Base-by-base conservation (phyloP, 164 flowering plant species). In the Chloranthus sessilifolius region DNA sequence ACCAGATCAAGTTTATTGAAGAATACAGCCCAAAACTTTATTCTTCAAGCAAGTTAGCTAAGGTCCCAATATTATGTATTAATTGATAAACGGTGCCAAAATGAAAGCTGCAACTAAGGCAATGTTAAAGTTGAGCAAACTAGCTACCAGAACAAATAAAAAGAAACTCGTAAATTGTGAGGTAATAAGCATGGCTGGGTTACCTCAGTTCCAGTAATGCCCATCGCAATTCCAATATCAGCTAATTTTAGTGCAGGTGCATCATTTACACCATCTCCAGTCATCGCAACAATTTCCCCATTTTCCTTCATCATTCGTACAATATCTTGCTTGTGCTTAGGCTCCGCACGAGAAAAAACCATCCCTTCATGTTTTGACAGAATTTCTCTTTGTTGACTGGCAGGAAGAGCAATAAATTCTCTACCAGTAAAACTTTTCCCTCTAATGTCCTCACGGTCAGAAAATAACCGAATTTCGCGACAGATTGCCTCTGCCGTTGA, bases 251-350 rank as follows among this genome's bases (percentile, higher is more conserved):
- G 64, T 17, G 98, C 98, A 50, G 96, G 98, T 30, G 98, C 96
- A 74, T 87, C 96, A 67, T 91, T 91, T 34, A 91, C 98, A 16
- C 98, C 98, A 59, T 91, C 98, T 26, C 98, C 98, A 15, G 98
- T 87, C 98, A 91, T 91, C 53, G 98, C 98, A 49, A 87, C 98
- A 66, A 87, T 69, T 52, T 91, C 95, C 8, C 88, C 96, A 72
- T 65, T 74, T 41, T 85, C 96, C 57, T 91, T 87, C 27, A 91
- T 75, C 80, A 81, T 65, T 64, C 96, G 78, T 1, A 91, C 98
- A 46, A 91, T 85, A 3, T 91, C 96, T 70, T 91, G 98, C 63
- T 87, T 91, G 62, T 87, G 98, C 61, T 73, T 78, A 7, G 98
- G 98, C 70, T 91, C 96, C 11, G 98, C 95, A 25, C 95, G 84